These are phyloP conservation scores for Petunia axillaris DNA, from an alignment of 257 asterid species.

Conservation along the genomic window DNA sequence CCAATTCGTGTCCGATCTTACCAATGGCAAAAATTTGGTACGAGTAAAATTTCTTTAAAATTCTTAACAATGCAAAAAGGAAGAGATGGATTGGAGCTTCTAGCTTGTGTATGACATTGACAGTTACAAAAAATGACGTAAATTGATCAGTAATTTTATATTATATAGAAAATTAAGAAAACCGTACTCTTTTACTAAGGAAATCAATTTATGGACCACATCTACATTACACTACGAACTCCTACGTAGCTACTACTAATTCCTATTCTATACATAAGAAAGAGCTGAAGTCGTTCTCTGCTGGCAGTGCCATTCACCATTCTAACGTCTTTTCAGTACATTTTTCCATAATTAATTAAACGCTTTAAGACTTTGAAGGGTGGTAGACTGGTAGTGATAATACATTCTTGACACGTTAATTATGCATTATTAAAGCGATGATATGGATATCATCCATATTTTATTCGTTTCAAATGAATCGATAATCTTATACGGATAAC, in stretches of 20 bases:
- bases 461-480: too few relatives aligned
- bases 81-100: background rate
- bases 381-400: too few relatives aligned
- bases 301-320: conserved; percentile 18
- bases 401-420: too few relatives aligned
- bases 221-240: background rate
- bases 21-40: too few relatives aligned
- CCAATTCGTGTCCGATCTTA: too few relatives aligned
- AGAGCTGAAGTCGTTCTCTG: conserved; percentile 11
- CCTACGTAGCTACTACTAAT: conserved; percentile 12
- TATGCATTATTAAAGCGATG: too few relatives aligned
- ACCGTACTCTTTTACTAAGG: conserved; percentile 17
- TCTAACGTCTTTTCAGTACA: conserved; percentile 23
- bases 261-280: background rate
- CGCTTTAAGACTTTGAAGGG: too few relatives aligned
- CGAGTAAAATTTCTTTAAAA: too few relatives aligned
- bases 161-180: background rate
- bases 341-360: background rate
- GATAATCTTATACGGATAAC: too few relatives aligned
- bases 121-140: background rate
- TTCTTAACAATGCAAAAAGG: background rate
- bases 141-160: background rate
- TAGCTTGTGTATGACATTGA: conserved; percentile 5
- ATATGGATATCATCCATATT: too few relatives aligned
- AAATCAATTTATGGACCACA: conserved; percentile 7